Evolutionary conservation across 352 stramenopile genomes (phyloP).

Genomic region (Phytophthora cryptogea): DNA sequence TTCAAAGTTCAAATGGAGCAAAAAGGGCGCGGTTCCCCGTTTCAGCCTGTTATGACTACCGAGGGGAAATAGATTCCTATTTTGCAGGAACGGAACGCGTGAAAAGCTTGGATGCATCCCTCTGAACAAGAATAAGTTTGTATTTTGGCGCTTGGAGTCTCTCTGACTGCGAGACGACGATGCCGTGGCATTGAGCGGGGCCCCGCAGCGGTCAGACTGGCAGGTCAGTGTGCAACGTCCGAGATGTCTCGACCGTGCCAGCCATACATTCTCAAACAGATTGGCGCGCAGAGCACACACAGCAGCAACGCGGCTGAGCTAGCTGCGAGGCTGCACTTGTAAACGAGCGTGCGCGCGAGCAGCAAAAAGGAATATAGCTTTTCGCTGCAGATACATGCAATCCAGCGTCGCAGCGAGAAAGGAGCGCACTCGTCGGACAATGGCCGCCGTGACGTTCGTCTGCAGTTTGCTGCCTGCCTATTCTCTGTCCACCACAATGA

Average conservation of each 20-base stretch:
- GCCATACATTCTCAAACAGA: constrained; percentile 22
- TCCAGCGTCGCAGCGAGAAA: too few species aligned
- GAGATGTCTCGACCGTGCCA: constrained; percentile 8
- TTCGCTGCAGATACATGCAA: too few species aligned
- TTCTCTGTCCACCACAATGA: neutral
- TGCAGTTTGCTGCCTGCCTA: neutral
- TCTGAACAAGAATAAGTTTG: neutral
- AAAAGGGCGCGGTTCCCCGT: neutral
- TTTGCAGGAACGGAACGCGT: neutral
- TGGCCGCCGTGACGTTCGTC: neutral
- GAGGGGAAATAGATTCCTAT: neutral
- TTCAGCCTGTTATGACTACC: constrained; percentile 8
- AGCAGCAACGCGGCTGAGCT: constrained; percentile 20
- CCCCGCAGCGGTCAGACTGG: neutral
- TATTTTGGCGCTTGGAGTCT: neutral
- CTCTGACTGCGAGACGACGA: constrained; percentile 24
- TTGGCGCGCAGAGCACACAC: constrained; percentile 18
- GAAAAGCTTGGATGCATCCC: neutral
- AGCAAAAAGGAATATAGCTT: neutral
- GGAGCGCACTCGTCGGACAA: too few species aligned
- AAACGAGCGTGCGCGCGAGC: constrained; percentile 9
- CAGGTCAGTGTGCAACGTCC: constrained; percentile 5
- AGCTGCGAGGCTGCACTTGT: constrained; percentile 11
- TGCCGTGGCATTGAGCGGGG: constrained; percentile 19
- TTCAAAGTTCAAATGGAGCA: constrained; percentile 2